phyloP scores from a whole-genome alignment of 352 stramenopile genomes.

The Phytophthora pistaciae region DNA sequence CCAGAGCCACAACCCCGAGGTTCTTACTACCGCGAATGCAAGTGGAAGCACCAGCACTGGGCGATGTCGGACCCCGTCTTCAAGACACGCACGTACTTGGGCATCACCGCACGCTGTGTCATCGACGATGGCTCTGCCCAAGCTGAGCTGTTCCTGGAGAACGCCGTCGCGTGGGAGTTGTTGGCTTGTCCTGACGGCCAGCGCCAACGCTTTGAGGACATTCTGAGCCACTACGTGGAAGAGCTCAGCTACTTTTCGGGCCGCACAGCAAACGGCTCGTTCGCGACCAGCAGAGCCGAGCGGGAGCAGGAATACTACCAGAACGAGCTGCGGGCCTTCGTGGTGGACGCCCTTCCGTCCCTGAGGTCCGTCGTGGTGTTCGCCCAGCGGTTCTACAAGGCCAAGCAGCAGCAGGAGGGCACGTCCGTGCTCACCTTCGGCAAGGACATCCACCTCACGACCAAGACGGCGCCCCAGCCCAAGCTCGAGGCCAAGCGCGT shows the following conservation, averaged over 20 bases:
- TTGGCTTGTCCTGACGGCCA: conserved; percentile 54
- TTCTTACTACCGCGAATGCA: conserved; percentile 24
- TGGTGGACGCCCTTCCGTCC: conserved; percentile 36
- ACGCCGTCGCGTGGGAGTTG: conserved; percentile 78
- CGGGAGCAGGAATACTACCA: conserved; percentile 67
- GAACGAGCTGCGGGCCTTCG: conserved; percentile 65
- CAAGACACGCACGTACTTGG: conserved; percentile 47
- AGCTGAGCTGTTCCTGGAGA: conserved; percentile 76
- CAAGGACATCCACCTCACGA: conserved; percentile 73
- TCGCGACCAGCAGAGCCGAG: conserved; percentile 34
- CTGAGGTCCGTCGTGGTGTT: conserved; percentile 54
- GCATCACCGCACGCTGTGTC: conserved; percentile 60
- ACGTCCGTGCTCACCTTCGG: conserved; percentile 73
- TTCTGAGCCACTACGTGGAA: conserved; percentile 48
- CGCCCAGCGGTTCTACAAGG: conserved; percentile 73
- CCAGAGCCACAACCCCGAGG: not conserved
- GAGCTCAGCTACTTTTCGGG: conserved; percentile 72
- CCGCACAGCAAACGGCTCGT: conserved; percentile 34
- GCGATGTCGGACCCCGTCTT: conserved; percentile 44
- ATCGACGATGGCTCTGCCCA: conserved; percentile 84
- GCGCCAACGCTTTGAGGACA: conserved; percentile 55
- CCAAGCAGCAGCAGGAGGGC: conserved; percentile 23
- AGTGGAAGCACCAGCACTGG: conserved; percentile 40
- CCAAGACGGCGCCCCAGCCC: conserved; percentile 47
- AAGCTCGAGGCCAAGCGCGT: conserved; percentile 76